These are phyloP conservation scores for Kitagawia praeruptora DNA, from an alignment of 129 eudicot genomes.

Conservation along the genomic window DNA sequence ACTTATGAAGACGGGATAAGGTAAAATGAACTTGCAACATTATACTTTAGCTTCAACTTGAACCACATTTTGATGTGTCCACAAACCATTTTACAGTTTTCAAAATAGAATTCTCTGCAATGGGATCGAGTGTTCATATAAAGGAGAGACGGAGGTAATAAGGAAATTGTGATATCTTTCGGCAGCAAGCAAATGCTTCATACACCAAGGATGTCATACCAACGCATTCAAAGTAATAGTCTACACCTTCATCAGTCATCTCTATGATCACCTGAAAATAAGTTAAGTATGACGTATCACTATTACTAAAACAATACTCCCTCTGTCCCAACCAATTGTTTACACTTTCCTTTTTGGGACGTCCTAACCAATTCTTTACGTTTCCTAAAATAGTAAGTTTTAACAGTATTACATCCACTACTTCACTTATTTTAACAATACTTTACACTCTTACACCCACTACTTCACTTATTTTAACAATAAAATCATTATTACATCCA, in stretches of 20 bases:
- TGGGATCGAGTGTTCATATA: too few species aligned
- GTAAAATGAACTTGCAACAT: not conserved
- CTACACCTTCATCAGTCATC: constrained; percentile 69
- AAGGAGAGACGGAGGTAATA: not conserved
- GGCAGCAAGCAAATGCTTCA: constrained; percentile 51
- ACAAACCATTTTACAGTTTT: not conserved
- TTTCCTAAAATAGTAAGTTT: too few species aligned
- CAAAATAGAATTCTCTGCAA: not conserved
- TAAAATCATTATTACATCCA: too few species aligned
- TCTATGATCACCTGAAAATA: constrained; percentile 31
- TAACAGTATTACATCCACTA: too few species aligned
- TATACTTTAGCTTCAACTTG: too few species aligned
- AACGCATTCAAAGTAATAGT: constrained; percentile 69
- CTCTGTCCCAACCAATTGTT: too few species aligned
- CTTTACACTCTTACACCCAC: too few species aligned
- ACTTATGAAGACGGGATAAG: not conserved
- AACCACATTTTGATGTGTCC: too few species aligned
- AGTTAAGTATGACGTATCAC: not conserved
- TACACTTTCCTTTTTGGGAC: too few species aligned
- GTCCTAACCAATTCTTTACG: too few species aligned
- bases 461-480: too few species aligned
- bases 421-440: too few species aligned
- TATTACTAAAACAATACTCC: not conserved
- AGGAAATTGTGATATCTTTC: constrained; percentile 29
- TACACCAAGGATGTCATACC: constrained; percentile 45